Percentiles rank a stretch among this genome's conserved stretches.
Evolutionary conservation across 2,329 filamentous ascomycete genomes (phyloP).

Genomic region (Colletotrichum sp.): DNA sequence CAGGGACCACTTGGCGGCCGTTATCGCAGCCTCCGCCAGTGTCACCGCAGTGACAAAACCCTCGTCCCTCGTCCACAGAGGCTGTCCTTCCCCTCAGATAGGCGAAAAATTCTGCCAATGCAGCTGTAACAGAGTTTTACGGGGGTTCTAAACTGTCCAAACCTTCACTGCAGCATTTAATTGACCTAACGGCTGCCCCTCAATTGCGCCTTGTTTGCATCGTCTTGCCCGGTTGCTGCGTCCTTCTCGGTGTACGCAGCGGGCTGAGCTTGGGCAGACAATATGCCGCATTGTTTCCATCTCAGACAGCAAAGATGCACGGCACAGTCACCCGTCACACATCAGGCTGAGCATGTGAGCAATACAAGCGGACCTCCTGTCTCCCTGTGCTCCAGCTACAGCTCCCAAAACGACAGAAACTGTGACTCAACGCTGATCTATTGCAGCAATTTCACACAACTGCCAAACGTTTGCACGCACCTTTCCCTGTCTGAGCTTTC

Average conservation of each 20-base stretch:
- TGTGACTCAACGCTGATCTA: constrained; percentile 3
- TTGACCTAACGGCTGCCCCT: neutral
- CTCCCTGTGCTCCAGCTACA: neutral
- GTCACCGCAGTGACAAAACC: constrained; percentile 13
- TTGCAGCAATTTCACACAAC: neutral
- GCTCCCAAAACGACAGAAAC: neutral
- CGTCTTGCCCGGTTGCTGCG: neutral
- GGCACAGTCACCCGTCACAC: neutral
- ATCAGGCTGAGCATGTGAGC: neutral
- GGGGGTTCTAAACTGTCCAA: neutral
- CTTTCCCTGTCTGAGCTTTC: constrained; percentile 14
- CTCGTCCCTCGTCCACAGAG: neutral
- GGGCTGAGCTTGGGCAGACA: neutral
- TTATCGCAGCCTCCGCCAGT: constrained; percentile 15
- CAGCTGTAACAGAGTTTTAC: constrained; percentile 12
- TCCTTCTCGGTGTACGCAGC: neutral
- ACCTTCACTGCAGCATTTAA: neutral
- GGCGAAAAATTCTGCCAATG: constrained; percentile 15
- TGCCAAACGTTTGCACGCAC: neutral
- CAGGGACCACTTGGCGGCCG: constrained; percentile 16
- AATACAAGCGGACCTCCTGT: neutral
- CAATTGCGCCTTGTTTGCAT: neutral
- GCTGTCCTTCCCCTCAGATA: neutral
- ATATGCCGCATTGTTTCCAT: neutral
- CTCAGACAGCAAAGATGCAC: neutral